Percentiles rank a stretch among this genome's conserved stretches.
phyloP scores from a whole-genome alignment of 176 grass and related monocot genomes.

The Thalia dealbata region DNA sequence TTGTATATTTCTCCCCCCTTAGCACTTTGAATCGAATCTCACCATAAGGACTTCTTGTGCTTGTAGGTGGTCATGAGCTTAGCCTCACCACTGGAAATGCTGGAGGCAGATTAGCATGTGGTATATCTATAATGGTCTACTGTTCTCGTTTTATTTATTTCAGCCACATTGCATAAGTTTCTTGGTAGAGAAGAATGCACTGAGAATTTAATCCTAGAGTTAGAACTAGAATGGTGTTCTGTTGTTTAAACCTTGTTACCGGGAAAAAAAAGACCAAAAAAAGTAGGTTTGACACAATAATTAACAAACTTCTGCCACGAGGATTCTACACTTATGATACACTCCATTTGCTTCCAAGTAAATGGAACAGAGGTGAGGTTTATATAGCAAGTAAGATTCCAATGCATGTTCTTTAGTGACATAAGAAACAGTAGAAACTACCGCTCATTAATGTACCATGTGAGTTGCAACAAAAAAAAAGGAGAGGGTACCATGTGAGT shows the following conservation, averaged over 20 bases:
- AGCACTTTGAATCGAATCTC: neutral
- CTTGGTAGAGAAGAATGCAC: neutral
- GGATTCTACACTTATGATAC: neutral
- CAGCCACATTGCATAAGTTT: neutral
- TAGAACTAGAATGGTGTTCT: neutral
- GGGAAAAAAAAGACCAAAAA: neutral
- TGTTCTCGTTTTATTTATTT: neutral
- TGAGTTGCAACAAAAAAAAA: too few relatives aligned
- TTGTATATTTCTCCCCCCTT: neutral
- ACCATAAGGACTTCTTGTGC: conserved; percentile 6
- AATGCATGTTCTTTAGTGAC: neutral
- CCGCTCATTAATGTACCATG: neutral
- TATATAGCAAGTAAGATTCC: neutral
- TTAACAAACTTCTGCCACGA: neutral
- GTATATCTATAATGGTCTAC: conserved; percentile 19
- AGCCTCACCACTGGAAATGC: conserved; percentile 93
- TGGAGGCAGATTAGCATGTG: conserved; percentile 95
- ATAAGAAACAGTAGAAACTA: neutral
- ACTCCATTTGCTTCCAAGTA: too few relatives aligned
- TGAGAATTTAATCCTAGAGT: neutral
- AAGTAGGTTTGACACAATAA: neutral
- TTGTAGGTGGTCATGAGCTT: conserved; percentile 85
- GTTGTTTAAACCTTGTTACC: neutral
- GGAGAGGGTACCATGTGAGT: neutral
- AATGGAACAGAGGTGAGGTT: neutral